Evolutionary conservation across 2,329 filamentous ascomycete species (phyloP).

Genomic region (Lecanicillium sp.): DNA sequence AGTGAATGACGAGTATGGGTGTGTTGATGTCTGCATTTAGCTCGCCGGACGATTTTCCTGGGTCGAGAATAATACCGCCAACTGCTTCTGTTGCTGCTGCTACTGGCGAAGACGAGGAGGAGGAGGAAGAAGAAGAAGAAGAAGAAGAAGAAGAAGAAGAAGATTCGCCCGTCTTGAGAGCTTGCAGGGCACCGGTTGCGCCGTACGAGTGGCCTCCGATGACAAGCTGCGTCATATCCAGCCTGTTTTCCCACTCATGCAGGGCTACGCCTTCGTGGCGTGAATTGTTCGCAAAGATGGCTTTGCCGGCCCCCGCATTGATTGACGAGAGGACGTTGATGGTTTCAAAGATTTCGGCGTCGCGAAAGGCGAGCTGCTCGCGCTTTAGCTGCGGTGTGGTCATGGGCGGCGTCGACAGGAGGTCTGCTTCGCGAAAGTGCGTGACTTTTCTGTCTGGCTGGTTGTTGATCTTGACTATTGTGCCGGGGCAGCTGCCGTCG

Average conservation of each 20-base stretch:
- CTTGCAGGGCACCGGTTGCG: conserved; percentile 54
- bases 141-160: not conserved
- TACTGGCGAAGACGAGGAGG: too few species aligned
- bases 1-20: conserved; percentile 54
- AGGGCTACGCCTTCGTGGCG: conserved; percentile 39
- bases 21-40: conserved; percentile 51
- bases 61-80: conserved; percentile 55
- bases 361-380: conserved; percentile 40
- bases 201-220: conserved; percentile 59
- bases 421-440: conserved; percentile 27
- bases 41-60: conserved; percentile 54
- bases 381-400: conserved; percentile 30
- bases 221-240: conserved; percentile 45
- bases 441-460: conserved; percentile 21
- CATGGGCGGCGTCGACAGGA: conserved; percentile 21
- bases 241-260: conserved; percentile 39
- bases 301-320: conserved; percentile 28
- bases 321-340: conserved; percentile 31
- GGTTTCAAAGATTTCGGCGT: conserved; percentile 39
- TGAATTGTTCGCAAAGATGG: conserved; percentile 31
- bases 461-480: conserved; percentile 25
- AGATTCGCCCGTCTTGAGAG: conserved; percentile 35
- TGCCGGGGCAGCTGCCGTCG: conserved; percentile 41
- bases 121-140: too few species aligned
- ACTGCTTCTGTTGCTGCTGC: too few species aligned